Conservation (phyloP, 805 yeast species). For the Pichia gijzeniarum region DNA sequence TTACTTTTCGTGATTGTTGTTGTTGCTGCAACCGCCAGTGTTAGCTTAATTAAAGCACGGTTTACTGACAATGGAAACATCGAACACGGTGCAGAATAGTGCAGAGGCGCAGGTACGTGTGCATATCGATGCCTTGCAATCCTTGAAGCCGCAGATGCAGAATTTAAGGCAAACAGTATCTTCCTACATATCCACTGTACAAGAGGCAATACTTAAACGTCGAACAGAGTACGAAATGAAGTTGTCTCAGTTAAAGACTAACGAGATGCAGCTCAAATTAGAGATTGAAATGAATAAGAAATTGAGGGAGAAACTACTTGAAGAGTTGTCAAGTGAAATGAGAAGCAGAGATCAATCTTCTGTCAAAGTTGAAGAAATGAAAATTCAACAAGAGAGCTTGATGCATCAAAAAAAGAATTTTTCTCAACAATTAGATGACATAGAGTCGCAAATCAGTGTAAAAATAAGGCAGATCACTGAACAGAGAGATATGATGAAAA, state of each 20-base stretch:
- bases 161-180: conserved; percentile 16
- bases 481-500: conserved; percentile 27
- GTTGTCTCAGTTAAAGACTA: conserved; percentile 18
- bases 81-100: not conserved
- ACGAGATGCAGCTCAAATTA: conserved; percentile 16
- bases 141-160: conserved; percentile 21
- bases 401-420: conserved; percentile 23
- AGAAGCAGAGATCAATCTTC: conserved; percentile 30
- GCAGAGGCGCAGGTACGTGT: conserved; percentile 11
- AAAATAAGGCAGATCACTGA: conserved; percentile 22
- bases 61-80: not conserved
- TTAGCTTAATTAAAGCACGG: too few species aligned
- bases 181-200: conserved; percentile 16
- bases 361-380: conserved; percentile 35
- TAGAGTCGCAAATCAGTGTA: conserved; percentile 22
- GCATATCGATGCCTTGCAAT: conserved; percentile 20
- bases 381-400: conserved; percentile 31
- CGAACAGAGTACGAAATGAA: conserved; percentile 20
- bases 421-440: conserved; percentile 24
- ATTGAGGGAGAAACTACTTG: conserved; percentile 19
- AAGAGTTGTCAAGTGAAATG: conserved; percentile 18
- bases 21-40: too few species aligned
- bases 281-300: conserved; percentile 18
- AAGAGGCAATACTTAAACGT: conserved; percentile 14
- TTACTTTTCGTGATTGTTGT: too few species aligned